Evolutionary conservation across 1,284 basidiomycete genomes (phyloP).

Genomic region (Neolentinus lepideus): DNA sequence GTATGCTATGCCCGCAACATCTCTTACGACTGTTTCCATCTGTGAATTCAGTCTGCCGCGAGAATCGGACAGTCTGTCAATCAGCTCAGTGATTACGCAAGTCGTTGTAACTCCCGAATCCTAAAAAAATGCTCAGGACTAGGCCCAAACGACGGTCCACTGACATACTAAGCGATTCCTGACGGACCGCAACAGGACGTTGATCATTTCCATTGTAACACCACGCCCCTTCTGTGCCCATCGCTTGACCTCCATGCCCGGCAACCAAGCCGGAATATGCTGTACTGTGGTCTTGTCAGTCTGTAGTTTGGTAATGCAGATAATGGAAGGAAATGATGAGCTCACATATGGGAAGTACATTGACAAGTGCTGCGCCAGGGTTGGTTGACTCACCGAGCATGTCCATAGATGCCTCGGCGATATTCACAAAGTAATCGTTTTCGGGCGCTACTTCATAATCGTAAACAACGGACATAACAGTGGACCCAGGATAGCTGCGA

Average conservation of each 20-base stretch:
- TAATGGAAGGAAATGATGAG: too few species aligned
- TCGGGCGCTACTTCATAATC: not conserved
- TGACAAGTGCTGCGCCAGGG: not conserved
- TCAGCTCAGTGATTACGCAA: not conserved
- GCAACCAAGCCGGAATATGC: not conserved
- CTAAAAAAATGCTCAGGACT: too few species aligned
- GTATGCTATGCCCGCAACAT: not conserved
- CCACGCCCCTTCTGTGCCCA: not conserved
- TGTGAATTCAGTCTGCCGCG: not conserved
- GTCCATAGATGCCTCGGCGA: not conserved
- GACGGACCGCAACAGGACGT: not conserved
- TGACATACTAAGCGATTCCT: not conserved
- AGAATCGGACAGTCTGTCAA: not conserved
- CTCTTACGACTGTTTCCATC: not conserved
- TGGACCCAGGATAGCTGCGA: not conserved
- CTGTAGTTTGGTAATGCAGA: too few species aligned
- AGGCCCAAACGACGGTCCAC: too few species aligned
- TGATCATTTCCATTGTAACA: not conserved
- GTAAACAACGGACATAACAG: not conserved
- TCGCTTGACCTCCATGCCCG: not conserved
- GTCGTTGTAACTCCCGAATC: not conserved
- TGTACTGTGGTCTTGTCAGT: too few species aligned
- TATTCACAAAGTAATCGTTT: not conserved
- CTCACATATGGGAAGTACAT: too few species aligned
- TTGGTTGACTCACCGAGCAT: not conserved